A percentile compares a stretch with the other conserved stretches of the same genome.
These are phyloP conservation scores for Gelatoporia subvermispora DNA, from an alignment of 768 basidiomycete species.

Conservation along the genomic window DNA sequence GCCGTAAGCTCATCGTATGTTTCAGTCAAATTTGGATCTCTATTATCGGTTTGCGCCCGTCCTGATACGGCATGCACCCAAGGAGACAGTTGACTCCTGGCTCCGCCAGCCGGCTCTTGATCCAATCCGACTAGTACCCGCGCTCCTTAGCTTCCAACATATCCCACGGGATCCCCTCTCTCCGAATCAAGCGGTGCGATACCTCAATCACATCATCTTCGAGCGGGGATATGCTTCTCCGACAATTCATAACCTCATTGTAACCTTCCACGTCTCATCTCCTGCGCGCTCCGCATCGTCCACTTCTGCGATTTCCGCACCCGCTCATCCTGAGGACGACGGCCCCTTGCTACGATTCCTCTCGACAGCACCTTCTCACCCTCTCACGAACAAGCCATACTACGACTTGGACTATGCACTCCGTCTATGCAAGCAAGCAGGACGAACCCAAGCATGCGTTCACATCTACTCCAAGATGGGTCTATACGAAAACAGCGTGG, in stretches of 20 bases:
- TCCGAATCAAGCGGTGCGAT: conserved; percentile 85
- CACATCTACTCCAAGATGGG: conserved; percentile 98
- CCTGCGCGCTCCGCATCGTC: conserved; percentile 34
- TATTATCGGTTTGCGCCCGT: conserved; percentile 93
- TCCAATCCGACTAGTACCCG: conserved; percentile 82
- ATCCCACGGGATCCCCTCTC: conserved; percentile 64
- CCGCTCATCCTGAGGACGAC: conserved; percentile 51
- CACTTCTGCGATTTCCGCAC: conserved; percentile 39
- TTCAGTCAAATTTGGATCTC: conserved; percentile 74
- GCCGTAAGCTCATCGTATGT: conserved; percentile 2
- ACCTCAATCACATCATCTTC: conserved; percentile 81
- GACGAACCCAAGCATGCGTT: conserved; percentile 84
- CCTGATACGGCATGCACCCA: conserved; percentile 80
- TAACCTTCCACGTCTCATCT: conserved; percentile 75
- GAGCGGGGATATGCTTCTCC: conserved; percentile 75
- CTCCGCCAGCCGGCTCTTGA: conserved; percentile 76
- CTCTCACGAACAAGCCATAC: conserved; percentile 80
- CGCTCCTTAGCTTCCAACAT: conserved; percentile 78
- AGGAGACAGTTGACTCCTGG: conserved; percentile 92
- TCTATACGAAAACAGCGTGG: conserved; percentile 92
- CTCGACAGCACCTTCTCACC: conserved; percentile 73
- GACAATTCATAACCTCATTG: conserved; percentile 89
- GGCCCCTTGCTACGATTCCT: conserved; percentile 81
- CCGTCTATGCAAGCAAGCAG: conserved; percentile 80
- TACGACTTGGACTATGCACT: conserved; percentile 97